Percentiles rank a stretch among this genome's conserved stretches.
Evolutionary conservation across 352 stramenopile genomes (phyloP).

Genomic region (Aphanomyces invadans): DNA sequence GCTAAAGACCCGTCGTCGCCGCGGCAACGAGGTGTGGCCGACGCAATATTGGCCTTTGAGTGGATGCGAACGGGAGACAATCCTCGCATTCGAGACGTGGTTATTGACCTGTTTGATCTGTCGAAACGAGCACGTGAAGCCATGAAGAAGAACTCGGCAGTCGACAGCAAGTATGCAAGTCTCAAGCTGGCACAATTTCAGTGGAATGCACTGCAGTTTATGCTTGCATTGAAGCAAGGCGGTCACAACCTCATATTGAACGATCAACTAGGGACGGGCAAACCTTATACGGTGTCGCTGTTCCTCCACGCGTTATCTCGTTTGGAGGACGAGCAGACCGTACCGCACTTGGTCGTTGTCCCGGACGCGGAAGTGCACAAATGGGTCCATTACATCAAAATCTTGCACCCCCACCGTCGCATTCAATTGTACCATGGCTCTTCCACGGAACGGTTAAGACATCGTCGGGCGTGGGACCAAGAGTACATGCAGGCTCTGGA

Average conservation of each 20-base stretch:
- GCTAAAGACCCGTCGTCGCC: not conserved
- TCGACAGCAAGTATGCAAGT: constrained; percentile 4
- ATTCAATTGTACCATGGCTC: constrained; percentile 57
- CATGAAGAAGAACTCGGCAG: constrained; percentile 6
- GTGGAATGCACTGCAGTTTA: constrained; percentile 66
- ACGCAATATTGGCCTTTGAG: too few relatives aligned
- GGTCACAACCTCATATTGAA: constrained; percentile 72
- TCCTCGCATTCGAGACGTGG: not conserved
- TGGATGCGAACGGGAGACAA: not conserved
- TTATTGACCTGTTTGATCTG: not conserved
- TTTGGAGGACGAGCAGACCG: constrained; percentile 26
- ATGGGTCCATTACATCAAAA: constrained; percentile 61
- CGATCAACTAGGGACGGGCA: constrained; percentile 83
- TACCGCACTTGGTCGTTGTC: constrained; percentile 72
- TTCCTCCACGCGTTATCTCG: constrained; percentile 58
- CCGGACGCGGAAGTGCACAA: constrained; percentile 70
- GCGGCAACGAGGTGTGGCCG: not conserved
- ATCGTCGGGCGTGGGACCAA: constrained; percentile 50
- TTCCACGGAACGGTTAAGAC: constrained; percentile 32
- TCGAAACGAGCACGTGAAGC: not conserved
- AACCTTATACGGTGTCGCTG: constrained; percentile 59
- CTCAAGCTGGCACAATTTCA: constrained; percentile 59
- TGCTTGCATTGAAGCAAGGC: constrained; percentile 59
- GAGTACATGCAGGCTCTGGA: constrained; percentile 25
- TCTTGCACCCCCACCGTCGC: constrained; percentile 42